phyloP scores from a whole-genome alignment of 495 filamentous ascomycete species.

The Darksidea phi region DNA sequence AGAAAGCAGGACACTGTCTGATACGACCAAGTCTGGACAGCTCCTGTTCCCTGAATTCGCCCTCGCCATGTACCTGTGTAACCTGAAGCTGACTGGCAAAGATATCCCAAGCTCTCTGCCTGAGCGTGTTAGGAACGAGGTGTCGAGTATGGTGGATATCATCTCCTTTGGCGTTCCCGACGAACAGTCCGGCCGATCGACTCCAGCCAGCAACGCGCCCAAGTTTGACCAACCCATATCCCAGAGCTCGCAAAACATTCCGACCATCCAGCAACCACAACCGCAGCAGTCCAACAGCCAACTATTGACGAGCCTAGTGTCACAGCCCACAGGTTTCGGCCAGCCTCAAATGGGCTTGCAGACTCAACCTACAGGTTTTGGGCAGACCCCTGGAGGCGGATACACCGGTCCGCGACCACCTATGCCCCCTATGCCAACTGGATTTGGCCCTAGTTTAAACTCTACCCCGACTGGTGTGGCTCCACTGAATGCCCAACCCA shows the following conservation, averaged over 20 bases:
- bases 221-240: slow-evolving; percentile 68
- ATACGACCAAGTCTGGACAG: slow-evolving; percentile 95
- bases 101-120: slow-evolving; percentile 70
- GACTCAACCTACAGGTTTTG: slow-evolving; percentile 53
- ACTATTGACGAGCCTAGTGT: slow-evolving; percentile 70
- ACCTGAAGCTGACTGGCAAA: slow-evolving; percentile 85
- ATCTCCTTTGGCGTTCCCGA: slow-evolving; percentile 94
- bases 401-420: slow-evolving; percentile 79
- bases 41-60: slow-evolving; percentile 98
- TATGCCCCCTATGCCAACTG: slow-evolving; percentile 93
- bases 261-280: slow-evolving; percentile 82
- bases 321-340: slow-evolving; percentile 73
- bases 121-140: slow-evolving; percentile 88
- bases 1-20: slow-evolving; percentile 75
- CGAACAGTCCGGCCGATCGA: slow-evolving; percentile 56
- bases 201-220: slow-evolving; percentile 65
- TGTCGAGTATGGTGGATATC: slow-evolving; percentile 99
- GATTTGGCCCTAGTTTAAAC: slow-evolving; percentile 64
- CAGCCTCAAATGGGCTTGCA: slow-evolving; percentile 53
- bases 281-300: slow-evolving; percentile 77
- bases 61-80: slow-evolving; percentile 98
- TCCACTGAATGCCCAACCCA: slow-evolving; percentile 88
- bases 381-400: slow-evolving; percentile 59
- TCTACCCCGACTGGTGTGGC: slow-evolving; percentile 61
- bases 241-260: slow-evolving; percentile 63